Percentiles rank a stretch among this genome's conserved stretches.
phyloP scores from a whole-genome alignment of 805 yeast genomes.

The Candida sanyiensis region DNA sequence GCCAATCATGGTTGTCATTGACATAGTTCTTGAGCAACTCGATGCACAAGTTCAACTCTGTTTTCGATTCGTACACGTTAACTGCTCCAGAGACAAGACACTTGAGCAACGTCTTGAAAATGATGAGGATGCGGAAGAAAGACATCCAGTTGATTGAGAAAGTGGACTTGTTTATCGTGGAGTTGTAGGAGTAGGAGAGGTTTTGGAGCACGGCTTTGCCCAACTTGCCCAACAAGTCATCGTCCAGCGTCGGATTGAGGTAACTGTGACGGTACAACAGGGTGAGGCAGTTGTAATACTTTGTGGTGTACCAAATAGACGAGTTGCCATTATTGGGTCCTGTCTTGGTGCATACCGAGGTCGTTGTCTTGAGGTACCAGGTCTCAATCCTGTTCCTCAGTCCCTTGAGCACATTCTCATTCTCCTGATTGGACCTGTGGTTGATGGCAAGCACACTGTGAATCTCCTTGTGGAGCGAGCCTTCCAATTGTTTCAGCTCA shows the following conservation, averaged over 20 bases:
- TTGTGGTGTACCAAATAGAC: slow-evolving; percentile 32
- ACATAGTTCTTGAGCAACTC: slow-evolving; percentile 41
- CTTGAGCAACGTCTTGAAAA: slow-evolving; percentile 42
- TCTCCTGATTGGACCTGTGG: slow-evolving; percentile 6
- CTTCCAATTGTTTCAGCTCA: slow-evolving; percentile 43
- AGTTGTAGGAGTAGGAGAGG: slow-evolving; percentile 39
- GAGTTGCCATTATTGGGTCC: slow-evolving; percentile 7
- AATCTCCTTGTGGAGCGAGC: slow-evolving; percentile 39
- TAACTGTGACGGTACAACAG: slow-evolving; percentile 46
- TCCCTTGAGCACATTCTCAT: slow-evolving; percentile 11
- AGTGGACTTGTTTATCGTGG: slow-evolving; percentile 35
- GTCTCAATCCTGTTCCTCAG: slow-evolving; percentile 26
- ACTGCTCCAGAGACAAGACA: slow-evolving; percentile 44
- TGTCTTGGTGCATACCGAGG: slow-evolving; percentile 6
- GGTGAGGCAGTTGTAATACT: slow-evolving; percentile 43
- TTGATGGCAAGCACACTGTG: slow-evolving; percentile 42
- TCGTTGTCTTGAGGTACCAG: slow-evolving; percentile 30
- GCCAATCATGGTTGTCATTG: slow-evolving; percentile 38
- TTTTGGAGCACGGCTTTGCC: slow-evolving; percentile 42
- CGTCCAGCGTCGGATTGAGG: slow-evolving; percentile 39
- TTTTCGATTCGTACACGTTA: slow-evolving; percentile 40
- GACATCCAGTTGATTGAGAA: slow-evolving; percentile 47
- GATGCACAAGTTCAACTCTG: slow-evolving; percentile 43
- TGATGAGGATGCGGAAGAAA: slow-evolving; percentile 41
- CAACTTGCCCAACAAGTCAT: slow-evolving; percentile 34